phyloP scores from a whole-genome alignment of 1,284 basidiomycete species.

The Sporisorium exsertum region DNA sequence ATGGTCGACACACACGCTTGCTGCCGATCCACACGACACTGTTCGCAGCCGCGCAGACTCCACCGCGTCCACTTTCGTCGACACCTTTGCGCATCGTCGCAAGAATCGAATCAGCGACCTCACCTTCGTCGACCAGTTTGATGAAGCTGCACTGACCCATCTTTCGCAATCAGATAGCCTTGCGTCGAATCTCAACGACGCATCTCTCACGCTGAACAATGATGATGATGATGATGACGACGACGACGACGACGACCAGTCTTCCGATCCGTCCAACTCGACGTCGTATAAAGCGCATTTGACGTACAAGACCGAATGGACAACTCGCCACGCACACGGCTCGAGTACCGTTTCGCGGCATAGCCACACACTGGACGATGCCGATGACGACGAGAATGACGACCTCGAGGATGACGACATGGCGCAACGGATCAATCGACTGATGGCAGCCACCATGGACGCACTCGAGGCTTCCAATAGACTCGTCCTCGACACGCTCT shows the following conservation, averaged over 20 bases:
- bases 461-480: constrained; percentile 44
- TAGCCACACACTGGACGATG: constrained; percentile 6
- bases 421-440: constrained; percentile 25
- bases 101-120: constrained; percentile 46
- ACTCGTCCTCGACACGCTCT: constrained; percentile 40
- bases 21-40: constrained; percentile 27
- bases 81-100: constrained; percentile 44
- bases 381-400: constrained; percentile 4
- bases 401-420: constrained; percentile 17
- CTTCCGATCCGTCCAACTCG: neutral
- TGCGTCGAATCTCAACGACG: constrained; percentile 24
- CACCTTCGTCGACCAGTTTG: constrained; percentile 29
- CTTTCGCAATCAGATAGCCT: constrained; percentile 16
- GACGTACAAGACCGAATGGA: neutral
- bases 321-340: neutral
- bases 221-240: constrained; percentile 6
- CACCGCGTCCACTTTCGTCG: constrained; percentile 39
- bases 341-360: neutral
- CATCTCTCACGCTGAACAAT: constrained; percentile 25
- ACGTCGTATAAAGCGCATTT: neutral
- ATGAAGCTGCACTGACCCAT: constrained; percentile 9
- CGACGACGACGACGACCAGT: constrained; percentile 2
- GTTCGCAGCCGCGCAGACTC: constrained; percentile 39
- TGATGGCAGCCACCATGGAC: constrained; percentile 50
- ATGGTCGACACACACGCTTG: constrained; percentile 37